Evolutionary conservation across 805 yeast species (phyloP), one percentile per base, ranked within the genome.

Genomic region (Saccharomycopsis synnaedendra): DNA sequence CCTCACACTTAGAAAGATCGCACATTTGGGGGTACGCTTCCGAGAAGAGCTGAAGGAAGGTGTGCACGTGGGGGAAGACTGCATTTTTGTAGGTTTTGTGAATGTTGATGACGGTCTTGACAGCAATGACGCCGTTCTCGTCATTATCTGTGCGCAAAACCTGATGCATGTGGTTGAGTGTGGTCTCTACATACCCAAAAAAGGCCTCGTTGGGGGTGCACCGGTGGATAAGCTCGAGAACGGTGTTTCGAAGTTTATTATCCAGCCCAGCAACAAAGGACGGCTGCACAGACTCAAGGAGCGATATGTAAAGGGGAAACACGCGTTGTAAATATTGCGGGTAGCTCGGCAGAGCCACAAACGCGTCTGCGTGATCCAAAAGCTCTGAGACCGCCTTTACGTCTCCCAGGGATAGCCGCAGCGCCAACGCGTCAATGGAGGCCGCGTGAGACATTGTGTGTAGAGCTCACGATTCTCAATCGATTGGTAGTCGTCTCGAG

Each of bases 41-140:
- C 49, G 77, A 74, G 46, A 94, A 82, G 29, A 88, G 69, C 41
- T 78, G 83, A 38, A 90, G 76, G 55, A 93, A 94, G 2, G 82
- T 80, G 53, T 76, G 82, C 2, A 90, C 95, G 55, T 80, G 79
- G n/a, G 78, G 87, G 19, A 74, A 69, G 45, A 89, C 66, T 27
- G 70, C 67, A 9, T 72, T 60, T 65, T 86, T 90, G 67, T 84
- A 90, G 1, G 90, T 78, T 60, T 90, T 83, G 66, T 89, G 95
- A 44, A 90, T 66, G 30, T 83, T 75, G 11, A 96, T 85, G 43
- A 89, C 72, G 46, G 87, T 81, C 60, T 86, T 88, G 83, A 93
- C 78, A 62, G 94, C 82, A 45, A 87, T 70, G 1, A 88, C 86
- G 45, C 97, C 97, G 62, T 93, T 93, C 53, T 89, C 97, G 62